Evolutionary conservation across 768 basidiomycete species (phyloP).

Genomic region (Leccinum fibrillosum): DNA sequence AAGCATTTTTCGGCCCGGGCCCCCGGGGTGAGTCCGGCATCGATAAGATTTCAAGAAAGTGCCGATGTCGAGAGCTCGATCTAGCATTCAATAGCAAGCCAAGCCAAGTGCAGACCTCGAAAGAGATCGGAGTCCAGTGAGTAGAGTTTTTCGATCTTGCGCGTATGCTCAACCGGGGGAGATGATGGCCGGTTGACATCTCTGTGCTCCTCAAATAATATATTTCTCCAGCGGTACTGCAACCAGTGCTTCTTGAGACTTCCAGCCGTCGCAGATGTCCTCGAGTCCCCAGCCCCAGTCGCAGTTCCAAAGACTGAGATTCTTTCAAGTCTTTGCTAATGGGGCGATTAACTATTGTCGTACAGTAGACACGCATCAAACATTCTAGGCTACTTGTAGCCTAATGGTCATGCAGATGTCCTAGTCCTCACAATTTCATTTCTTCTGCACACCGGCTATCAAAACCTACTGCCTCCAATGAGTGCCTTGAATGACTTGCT

Average conservation of each 20-base stretch:
- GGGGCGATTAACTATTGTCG: neutral
- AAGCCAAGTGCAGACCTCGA: neutral
- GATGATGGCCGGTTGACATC: constrained; percentile 15
- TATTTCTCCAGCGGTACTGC: constrained; percentile 24
- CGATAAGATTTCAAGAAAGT: neutral
- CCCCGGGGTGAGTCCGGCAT: neutral
- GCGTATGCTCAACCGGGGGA: constrained; percentile 5
- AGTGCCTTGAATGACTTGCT: too few relatives aligned
- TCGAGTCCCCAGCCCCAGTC: constrained; percentile 9
- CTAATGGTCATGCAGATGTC: too few relatives aligned
- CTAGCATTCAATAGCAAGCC: neutral
- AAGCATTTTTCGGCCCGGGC: neutral
- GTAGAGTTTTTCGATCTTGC: constrained; percentile 14
- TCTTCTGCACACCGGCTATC: too few relatives aligned
- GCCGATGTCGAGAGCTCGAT: neutral
- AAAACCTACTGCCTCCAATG: too few relatives aligned
- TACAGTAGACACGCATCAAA: too few relatives aligned
- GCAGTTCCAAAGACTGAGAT: neutral
- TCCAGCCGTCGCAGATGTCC: constrained; percentile 17
- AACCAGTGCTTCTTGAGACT: constrained; percentile 20
- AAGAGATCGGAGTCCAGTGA: neutral
- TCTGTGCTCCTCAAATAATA: constrained; percentile 22
- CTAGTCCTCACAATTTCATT: too few relatives aligned
- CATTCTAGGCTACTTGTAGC: too few relatives aligned
- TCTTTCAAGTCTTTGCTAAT: neutral